These are phyloP conservation scores for Rhazya stricta DNA, from an alignment of 257 asterid genomes.

Conservation along the genomic window DNA sequence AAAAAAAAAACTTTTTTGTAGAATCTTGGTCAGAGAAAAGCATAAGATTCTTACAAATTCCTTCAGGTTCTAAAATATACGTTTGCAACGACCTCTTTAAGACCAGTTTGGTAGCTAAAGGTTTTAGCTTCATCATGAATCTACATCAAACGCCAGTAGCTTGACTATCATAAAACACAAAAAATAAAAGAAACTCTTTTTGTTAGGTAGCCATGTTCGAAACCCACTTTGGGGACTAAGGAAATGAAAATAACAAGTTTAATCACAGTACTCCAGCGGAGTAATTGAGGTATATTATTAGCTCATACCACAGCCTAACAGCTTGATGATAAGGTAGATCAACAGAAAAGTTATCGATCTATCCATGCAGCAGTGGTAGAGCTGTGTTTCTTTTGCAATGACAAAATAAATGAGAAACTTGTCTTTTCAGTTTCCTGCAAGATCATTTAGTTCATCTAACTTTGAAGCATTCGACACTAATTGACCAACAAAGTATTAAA, in stretches of 20 bases:
- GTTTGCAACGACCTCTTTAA: constrained; percentile 46
- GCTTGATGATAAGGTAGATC: background rate
- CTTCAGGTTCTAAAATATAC: too few relatives aligned
- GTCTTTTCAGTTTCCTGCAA: background rate
- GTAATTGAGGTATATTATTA: too few relatives aligned
- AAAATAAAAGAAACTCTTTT: constrained; percentile 1
- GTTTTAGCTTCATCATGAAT: constrained; percentile 50
- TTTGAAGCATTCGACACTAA: background rate
- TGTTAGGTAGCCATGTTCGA: background rate
- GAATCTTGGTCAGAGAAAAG: too few relatives aligned
- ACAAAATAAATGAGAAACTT: background rate
- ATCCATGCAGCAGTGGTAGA: background rate
- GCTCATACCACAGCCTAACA: background rate
- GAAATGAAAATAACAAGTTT: background rate
- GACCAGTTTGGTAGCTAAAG: constrained; percentile 49
- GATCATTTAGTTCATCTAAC: background rate
- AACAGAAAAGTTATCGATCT: background rate
- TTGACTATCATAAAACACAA: background rate
- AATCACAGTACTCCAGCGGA: background rate
- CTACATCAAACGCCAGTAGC: constrained; percentile 21
- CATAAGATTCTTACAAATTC: too few relatives aligned
- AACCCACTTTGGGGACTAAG: constrained; percentile 32
- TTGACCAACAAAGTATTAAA: background rate
- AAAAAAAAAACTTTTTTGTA: too few relatives aligned
- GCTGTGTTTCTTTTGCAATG: background rate